A percentile compares a stretch with the other conserved stretches of the same genome.
Evolutionary conservation across 2,329 filamentous ascomycete genomes (phyloP).

Genomic region (Penicillium sp.): DNA sequence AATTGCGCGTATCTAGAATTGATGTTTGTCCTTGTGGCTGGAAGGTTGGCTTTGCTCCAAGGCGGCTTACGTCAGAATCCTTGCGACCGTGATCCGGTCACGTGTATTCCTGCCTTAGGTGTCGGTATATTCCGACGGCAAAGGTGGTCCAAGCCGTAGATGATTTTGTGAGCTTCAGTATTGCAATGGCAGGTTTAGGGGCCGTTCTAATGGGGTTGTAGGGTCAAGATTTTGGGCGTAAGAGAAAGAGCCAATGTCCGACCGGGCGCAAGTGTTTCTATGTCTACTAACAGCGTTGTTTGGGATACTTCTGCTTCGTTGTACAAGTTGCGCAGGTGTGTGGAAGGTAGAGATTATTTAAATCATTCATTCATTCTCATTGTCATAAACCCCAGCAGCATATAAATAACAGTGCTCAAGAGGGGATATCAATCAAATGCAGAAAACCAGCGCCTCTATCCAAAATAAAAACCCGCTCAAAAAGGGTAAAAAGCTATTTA

Average conservation of each 20-base stretch:
- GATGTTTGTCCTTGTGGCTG: neutral
- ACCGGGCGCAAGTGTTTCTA: neutral
- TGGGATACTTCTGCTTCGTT: neutral
- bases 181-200: too few relatives aligned
- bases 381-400: constrained; percentile 24
- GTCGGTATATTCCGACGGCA: too few relatives aligned
- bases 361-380: constrained; percentile 28
- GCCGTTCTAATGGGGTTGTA: neutral
- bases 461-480: constrained; percentile 22
- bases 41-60: neutral
- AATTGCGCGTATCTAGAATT: neutral
- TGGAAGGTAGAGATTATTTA: constrained; percentile 6
- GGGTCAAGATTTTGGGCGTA: neutral
- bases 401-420: constrained; percentile 21
- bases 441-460: constrained; percentile 38
- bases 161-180: too few relatives aligned
- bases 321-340: neutral
- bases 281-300: neutral
- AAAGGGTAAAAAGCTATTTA: constrained; percentile 16
- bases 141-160: too few relatives aligned
- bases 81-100: neutral
- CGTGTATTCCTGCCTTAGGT: too few relatives aligned
- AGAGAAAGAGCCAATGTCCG: neutral
- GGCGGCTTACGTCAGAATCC: too few relatives aligned
- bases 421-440: constrained; percentile 30